phyloP scores from a whole-genome alignment of 2,329 filamentous ascomycete genomes.

The Macroventuria anomochaeta region DNA sequence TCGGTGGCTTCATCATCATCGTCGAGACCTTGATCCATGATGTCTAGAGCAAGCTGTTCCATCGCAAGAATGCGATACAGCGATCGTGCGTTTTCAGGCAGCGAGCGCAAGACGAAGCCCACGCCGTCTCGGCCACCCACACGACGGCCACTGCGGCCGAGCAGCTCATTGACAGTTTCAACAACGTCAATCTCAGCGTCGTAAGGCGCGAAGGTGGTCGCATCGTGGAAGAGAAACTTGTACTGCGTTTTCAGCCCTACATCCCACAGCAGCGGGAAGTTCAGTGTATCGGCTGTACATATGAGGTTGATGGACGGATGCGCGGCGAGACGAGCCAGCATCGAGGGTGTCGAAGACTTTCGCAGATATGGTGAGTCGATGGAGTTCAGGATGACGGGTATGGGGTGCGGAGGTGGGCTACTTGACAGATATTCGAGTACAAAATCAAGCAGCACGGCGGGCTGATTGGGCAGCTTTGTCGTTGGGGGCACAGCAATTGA shows the following conservation, averaged over 20 bases:
- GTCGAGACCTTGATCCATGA: conserved; percentile 53
- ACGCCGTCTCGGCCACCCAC: conserved; percentile 91
- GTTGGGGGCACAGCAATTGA: conserved; percentile 62
- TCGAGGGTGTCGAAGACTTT: conserved; percentile 69
- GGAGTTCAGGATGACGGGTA: conserved; percentile 82
- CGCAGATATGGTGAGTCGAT: conserved; percentile 82
- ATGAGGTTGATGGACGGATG: conserved; percentile 75
- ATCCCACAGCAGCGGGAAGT: conserved; percentile 89
- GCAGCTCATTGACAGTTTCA: conserved; percentile 85
- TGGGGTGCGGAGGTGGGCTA: conserved; percentile 45
- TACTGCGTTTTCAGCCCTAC: conserved; percentile 80
- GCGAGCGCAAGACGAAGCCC: conserved; percentile 83
- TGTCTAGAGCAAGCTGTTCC: conserved; percentile 76
- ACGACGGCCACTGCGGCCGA: conserved; percentile 79
- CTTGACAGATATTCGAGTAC: conserved; percentile 67
- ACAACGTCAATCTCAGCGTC: conserved; percentile 80
- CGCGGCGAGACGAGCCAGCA: conserved; percentile 77
- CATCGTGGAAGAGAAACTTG: conserved; percentile 91
- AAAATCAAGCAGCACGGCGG: conserved; percentile 70
- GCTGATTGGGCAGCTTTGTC: conserved; percentile 67
- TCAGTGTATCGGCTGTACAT: conserved; percentile 85
- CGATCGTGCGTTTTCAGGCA: conserved; percentile 90
- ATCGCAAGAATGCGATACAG: conserved; percentile 84
- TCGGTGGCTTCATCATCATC: conserved; percentile 28
- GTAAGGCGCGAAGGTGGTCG: conserved; percentile 84